Percentiles rank a stretch among this genome's conserved stretches.
Conservation (phyloP, 495 filamentous ascomycete species). For the Penicillium goetzii region DNA sequence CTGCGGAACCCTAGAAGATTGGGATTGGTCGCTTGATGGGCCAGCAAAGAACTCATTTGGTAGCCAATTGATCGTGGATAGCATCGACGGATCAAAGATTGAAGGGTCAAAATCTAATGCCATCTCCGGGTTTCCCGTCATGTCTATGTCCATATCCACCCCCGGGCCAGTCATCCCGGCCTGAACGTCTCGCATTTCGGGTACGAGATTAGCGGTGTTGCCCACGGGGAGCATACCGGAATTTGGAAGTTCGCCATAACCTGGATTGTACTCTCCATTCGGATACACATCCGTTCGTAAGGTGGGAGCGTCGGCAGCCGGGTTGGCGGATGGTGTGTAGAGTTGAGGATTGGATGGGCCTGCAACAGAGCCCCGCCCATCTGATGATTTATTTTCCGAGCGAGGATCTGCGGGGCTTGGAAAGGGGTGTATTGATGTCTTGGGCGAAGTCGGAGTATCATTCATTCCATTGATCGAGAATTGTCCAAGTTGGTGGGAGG, state of each 20-base stretch:
- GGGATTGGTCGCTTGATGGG: constrained; percentile 17
- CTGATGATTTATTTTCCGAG: neutral
- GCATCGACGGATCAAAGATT: constrained; percentile 32
- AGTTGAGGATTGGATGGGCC: constrained; percentile 14
- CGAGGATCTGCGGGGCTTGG: constrained; percentile 4
- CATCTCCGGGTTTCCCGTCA: constrained; percentile 29
- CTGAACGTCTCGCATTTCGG: constrained; percentile 22
- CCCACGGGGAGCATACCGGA: constrained; percentile 18
- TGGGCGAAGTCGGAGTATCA: constrained; percentile 16
- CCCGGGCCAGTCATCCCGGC: constrained; percentile 17
- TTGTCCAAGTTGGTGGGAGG: constrained; percentile 27
- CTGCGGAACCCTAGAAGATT: constrained; percentile 15
- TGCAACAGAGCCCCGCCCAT: constrained; percentile 11
- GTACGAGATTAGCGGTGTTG: constrained; percentile 11
- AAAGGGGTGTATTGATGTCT: constrained; percentile 1
- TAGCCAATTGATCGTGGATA: constrained; percentile 46
- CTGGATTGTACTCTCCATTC: constrained; percentile 10
- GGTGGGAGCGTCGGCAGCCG: constrained; percentile 1
- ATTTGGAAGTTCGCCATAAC: constrained; percentile 23
- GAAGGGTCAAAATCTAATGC: constrained; percentile 31
- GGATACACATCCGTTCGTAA: constrained; percentile 19
- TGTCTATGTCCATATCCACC: constrained; percentile 27
- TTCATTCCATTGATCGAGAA: constrained; percentile 24
- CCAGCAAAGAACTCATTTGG: constrained; percentile 32
- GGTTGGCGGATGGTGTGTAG: constrained; percentile 15